Base-by-base conservation (phyloP, 2,329 filamentous ascomycete species). In the Penicillium sp. region DNA sequence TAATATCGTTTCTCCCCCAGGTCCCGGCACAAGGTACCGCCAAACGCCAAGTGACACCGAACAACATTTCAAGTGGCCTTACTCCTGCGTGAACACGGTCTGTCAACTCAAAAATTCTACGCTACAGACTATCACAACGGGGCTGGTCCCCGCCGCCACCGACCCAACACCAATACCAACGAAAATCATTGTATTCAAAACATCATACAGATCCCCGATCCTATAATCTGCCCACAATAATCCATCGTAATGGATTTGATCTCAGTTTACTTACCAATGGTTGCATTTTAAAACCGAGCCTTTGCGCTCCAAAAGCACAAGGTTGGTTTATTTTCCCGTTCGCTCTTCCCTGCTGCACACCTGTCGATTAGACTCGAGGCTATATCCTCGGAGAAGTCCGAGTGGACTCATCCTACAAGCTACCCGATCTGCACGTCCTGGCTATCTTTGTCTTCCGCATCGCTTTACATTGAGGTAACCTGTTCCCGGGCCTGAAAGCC, bases 21-120 rank as follows among this genome's bases (percentile, higher is more conserved):
- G 67, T 66, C 46, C 39, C 68, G 23, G 58, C 70, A 19, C 67
- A 70, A 57, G 62, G 67, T 50, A 58, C 67, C 26, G 66, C 72
- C 11, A 75, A 76, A 58, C 73, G 73, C 35, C 72, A 72, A 54
- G 64, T 72, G 35, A 69, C 70, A 8, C 65, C 70, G 47, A 72
- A 67, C 43, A 65, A 64, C 27, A 52, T 71, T 13, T 52, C 67
- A n/a, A 63, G 65, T 27, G 60, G 69, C 35, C 66, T 69, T 31
- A 69, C 70, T 27, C 71, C 73, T 50, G 73, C 72, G 33, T 75
- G 68, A 73, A 39, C 13, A n/a, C 31, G n/a, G 26, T 19, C 26
- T 23, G 46, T 10, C 31, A 14, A 21, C 27, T 33, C 8, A 11
- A 8, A 21, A 33, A 25, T 47, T 31, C 26, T 11, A 48, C 14